A percentile compares a stretch with the other conserved stretches of the same genome.
Evolutionary conservation across 2,329 filamentous ascomycete species (phyloP).

Genomic region (Botrytis tulipae): DNA sequence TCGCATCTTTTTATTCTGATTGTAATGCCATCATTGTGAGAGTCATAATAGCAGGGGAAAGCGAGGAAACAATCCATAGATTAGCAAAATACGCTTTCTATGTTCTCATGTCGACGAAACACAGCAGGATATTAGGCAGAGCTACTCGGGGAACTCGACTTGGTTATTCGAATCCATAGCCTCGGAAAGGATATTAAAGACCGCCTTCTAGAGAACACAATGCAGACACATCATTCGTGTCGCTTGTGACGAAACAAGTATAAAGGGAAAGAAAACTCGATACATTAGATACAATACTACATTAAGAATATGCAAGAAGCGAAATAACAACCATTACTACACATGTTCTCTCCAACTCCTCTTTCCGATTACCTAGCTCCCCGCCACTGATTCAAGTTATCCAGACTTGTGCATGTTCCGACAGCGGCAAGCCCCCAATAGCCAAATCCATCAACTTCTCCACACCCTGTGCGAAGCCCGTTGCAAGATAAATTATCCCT

Average conservation of each 20-base stretch:
- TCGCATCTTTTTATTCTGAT: not conserved
- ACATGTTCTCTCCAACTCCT: not conserved
- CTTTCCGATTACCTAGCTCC: no score
- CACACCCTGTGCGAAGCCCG: not conserved
- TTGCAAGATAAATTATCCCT: not conserved
- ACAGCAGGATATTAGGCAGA: not conserved
- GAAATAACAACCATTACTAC: not conserved
- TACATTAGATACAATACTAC: not conserved
- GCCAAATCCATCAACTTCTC: not conserved
- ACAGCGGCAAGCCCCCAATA: no score
- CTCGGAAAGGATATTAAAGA: not conserved
- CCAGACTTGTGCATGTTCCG: not conserved
- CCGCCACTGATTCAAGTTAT: not conserved
- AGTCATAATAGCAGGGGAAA: rapidly evolving
- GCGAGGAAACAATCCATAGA: rapidly evolving
- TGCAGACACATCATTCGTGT: not conserved
- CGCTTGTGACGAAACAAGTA: not conserved
- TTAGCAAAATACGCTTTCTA: not conserved
- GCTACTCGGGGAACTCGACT: not conserved
- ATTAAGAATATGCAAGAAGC: not conserved
- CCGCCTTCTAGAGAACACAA: not conserved
- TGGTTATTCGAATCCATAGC: not conserved
- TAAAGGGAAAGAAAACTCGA: not conserved
- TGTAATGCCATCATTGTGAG: not conserved
- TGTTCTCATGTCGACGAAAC: rapidly evolving